Conservation (phyloP, 768 basidiomycete species). For the Thelephora aurantiotincta region DNA sequence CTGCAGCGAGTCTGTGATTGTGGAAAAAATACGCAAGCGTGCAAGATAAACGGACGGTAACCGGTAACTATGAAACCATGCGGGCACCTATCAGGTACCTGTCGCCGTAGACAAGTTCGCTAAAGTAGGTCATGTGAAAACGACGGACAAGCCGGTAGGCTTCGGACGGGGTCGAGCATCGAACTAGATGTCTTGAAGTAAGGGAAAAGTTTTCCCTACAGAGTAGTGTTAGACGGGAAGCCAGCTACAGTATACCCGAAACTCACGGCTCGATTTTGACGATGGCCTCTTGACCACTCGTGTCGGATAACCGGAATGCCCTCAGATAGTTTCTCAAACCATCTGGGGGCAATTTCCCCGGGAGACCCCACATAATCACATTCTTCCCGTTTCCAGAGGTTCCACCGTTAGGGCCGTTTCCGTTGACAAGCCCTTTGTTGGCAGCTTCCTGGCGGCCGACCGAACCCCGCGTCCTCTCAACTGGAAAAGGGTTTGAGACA, state of each 20-base stretch:
- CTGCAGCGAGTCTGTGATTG: constrained; percentile 9
- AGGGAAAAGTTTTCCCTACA: neutral
- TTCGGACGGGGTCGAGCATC: constrained; percentile 41
- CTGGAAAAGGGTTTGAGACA: constrained; percentile 6
- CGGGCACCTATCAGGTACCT: constrained; percentile 32
- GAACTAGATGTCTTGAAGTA: constrained; percentile 25
- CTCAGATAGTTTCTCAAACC: constrained; percentile 27
- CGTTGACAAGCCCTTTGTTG: constrained; percentile 20
- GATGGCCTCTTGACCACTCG: constrained; percentile 28
- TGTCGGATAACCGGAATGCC: constrained; percentile 27
- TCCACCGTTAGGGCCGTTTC: constrained; percentile 39
- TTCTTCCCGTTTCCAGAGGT: constrained; percentile 31
- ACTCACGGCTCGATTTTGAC: constrained; percentile 37
- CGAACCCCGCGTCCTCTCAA: constrained; percentile 20
- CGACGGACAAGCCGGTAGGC: constrained; percentile 54
- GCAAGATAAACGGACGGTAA: neutral
- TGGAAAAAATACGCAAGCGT: no score
- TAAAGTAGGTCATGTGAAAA: constrained; percentile 42
- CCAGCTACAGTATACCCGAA: neutral
- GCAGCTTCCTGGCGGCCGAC: constrained; percentile 26
- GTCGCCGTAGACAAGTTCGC: constrained; percentile 20
- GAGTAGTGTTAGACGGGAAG: neutral
- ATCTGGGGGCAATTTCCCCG: constrained; percentile 26
- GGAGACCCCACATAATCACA: constrained; percentile 51
- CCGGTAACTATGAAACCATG: constrained; percentile 35